Evolutionary conservation across 2,329 filamentous ascomycete species (phyloP).

Genomic region (Phaeophleospora eucalypticola): DNA sequence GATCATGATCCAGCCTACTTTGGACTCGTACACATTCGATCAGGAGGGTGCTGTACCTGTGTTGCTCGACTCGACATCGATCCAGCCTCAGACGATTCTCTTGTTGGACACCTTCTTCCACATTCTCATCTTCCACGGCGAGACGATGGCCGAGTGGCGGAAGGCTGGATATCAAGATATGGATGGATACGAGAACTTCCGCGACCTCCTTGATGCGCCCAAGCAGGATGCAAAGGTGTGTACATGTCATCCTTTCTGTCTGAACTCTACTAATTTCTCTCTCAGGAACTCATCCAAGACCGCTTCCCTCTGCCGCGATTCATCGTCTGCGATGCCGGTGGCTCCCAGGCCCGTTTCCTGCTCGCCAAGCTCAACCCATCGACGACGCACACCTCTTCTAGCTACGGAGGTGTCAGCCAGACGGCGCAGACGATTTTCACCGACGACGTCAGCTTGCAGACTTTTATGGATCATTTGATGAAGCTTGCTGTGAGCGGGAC

Average conservation of each 20-base stretch:
- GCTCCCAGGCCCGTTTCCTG: constrained; percentile 94
- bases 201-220: constrained; percentile 77
- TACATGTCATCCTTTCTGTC: constrained; percentile 19
- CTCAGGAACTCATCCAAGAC: constrained; percentile 91
- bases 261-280: constrained; percentile 3
- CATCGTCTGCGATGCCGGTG: constrained; percentile 97
- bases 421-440: constrained; percentile 98
- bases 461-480: constrained; percentile 99
- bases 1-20: constrained; percentile 97
- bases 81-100: constrained; percentile 88
- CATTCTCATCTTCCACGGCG: constrained; percentile 97
- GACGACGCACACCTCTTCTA: constrained; percentile 89
- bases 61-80: constrained; percentile 92
- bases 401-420: constrained; percentile 84
- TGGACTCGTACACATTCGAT: constrained; percentile 96
- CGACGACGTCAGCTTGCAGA: constrained; percentile 94
- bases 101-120: constrained; percentile 99
- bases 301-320: constrained; percentile 97
- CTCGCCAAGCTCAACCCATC: constrained; percentile 96
- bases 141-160: constrained; percentile 96
- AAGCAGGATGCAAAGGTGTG: constrained; percentile 93
- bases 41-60: constrained; percentile 90
- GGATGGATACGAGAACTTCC: constrained; percentile 97
- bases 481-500: constrained; percentile 57
- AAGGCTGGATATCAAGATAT: constrained; percentile 98